Conservation (phyloP, 2,329 filamentous ascomycete species). For the Coniochaeta sp. region DNA sequence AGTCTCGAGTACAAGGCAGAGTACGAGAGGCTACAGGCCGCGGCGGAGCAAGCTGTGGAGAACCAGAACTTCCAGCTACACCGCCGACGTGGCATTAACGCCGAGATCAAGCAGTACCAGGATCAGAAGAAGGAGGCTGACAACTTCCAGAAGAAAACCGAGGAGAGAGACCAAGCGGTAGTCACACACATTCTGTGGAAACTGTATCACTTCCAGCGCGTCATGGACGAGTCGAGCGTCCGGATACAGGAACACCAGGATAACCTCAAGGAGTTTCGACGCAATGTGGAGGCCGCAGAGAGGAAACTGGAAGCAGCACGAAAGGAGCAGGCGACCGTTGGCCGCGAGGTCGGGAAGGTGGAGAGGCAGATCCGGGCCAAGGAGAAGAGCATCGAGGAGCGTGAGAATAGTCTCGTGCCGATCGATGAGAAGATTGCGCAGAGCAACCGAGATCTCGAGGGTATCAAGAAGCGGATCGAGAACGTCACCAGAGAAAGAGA, state of each 20-base stretch:
- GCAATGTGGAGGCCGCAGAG: constrained; percentile 81
- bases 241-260: constrained; percentile 92
- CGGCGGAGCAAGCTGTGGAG: constrained; percentile 79
- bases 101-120: constrained; percentile 95
- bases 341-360: constrained; percentile 69
- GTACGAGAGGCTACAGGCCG: constrained; percentile 83
- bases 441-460: constrained; percentile 62
- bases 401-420: constrained; percentile 77
- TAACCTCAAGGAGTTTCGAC: constrained; percentile 85
- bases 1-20: constrained; percentile 91
- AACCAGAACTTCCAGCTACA: constrained; percentile 85
- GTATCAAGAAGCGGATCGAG: constrained; percentile 58
- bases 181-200: constrained; percentile 96
- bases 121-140: constrained; percentile 96
- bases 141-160: constrained; percentile 82
- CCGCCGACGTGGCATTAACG: constrained; percentile 87
- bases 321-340: constrained; percentile 71
- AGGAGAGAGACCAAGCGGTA: constrained; percentile 84
- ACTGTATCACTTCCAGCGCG: constrained; percentile 85
- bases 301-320: constrained; percentile 72
- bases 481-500: constrained; percentile 71
- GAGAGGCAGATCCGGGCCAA: constrained; percentile 80
- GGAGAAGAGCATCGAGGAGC: constrained; percentile 80
- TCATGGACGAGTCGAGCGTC: constrained; percentile 84
- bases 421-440: constrained; percentile 88